These are phyloP conservation scores for Talaromyces borbonicus DNA, from an alignment of 495 filamentous ascomycete genomes.

Conservation along the genomic window DNA sequence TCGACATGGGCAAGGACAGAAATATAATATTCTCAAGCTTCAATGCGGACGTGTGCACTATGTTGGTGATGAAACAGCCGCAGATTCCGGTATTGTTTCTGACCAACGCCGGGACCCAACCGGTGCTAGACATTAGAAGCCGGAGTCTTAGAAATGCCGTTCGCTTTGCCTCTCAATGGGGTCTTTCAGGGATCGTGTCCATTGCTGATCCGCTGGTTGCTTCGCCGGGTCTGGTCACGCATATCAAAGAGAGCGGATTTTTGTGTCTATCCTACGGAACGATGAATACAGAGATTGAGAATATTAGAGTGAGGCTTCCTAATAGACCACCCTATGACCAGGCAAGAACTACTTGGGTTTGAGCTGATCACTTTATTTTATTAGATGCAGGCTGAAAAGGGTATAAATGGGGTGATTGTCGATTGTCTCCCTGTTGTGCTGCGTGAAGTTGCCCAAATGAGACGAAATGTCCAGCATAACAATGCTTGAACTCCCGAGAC, in stretches of 20 bases:
- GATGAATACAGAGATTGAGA: conserved; percentile 23
- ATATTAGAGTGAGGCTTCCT: too few species aligned
- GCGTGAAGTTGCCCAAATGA: too few species aligned
- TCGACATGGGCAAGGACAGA: conserved; percentile 12
- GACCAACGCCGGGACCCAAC: conserved; percentile 23
- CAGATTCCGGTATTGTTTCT: conserved; percentile 32
- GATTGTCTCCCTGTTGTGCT: too few species aligned
- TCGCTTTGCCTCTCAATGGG: conserved; percentile 27
- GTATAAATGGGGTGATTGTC: too few species aligned
- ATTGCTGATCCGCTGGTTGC: conserved; percentile 23
- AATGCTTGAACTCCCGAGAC: too few species aligned
- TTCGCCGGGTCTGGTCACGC: conserved; percentile 23
- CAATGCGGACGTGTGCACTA: conserved; percentile 34
- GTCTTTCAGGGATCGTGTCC: conserved; percentile 24
- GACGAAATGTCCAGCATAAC: too few species aligned
- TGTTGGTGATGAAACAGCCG: conserved; percentile 27
- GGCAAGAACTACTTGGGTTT: too few species aligned
- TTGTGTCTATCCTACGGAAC: conserved; percentile 22
- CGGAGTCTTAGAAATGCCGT: conserved; percentile 28
- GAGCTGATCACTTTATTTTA: too few species aligned
- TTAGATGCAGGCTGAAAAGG: too few species aligned
- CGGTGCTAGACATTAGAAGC: conserved; percentile 17
- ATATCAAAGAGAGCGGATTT: conserved; percentile 19
- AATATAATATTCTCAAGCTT: conserved; percentile 33
- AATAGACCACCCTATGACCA: too few species aligned